Evolutionary conservation across 352 stramenopile genomes (phyloP).

Genomic region (Phytopythium litorale): DNA sequence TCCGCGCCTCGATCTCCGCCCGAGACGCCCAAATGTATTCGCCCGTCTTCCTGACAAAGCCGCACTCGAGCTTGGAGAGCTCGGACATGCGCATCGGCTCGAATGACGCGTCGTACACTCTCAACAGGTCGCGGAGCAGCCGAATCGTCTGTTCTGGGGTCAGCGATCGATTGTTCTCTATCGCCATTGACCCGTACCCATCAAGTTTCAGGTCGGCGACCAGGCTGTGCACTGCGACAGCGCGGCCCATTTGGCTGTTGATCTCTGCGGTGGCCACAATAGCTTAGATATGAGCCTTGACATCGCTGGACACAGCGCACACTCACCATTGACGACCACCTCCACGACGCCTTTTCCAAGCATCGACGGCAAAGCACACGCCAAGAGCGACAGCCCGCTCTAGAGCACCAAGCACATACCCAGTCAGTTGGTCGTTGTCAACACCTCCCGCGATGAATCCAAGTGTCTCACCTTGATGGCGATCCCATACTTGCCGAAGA

Average conservation of each 20-base stretch:
- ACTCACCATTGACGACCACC: too few relatives aligned
- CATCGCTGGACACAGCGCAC: not conserved
- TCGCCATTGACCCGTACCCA: not conserved
- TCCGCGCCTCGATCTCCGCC: not conserved
- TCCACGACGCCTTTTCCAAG: too few relatives aligned
- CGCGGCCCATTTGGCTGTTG: not conserved
- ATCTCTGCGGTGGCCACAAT: not conserved
- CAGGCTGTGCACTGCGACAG: not conserved
- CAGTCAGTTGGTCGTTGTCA: too few relatives aligned
- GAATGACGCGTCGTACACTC: not conserved
- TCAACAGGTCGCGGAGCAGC: not conserved
- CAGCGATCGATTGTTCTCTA: not conserved
- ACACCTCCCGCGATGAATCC: too few relatives aligned
- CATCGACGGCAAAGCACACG: too few relatives aligned
- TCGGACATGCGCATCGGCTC: not conserved
- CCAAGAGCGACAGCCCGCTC: too few relatives aligned
- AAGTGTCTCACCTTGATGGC: not conserved
- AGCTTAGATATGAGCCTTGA: not conserved
- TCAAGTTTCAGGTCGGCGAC: not conserved
- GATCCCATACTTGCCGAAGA: slow-evolving; percentile 13
- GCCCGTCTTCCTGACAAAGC: not conserved
- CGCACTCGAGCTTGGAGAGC: not conserved
- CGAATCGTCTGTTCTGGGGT: not conserved
- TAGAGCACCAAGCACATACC: not conserved
- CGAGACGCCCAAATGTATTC: not conserved